A percentile compares a stretch with the other conserved stretches of the same genome.
These are phyloP conservation scores for Rhizophora apiculata DNA, from an alignment of 345 rosid genomes.

Conservation along the genomic window DNA sequence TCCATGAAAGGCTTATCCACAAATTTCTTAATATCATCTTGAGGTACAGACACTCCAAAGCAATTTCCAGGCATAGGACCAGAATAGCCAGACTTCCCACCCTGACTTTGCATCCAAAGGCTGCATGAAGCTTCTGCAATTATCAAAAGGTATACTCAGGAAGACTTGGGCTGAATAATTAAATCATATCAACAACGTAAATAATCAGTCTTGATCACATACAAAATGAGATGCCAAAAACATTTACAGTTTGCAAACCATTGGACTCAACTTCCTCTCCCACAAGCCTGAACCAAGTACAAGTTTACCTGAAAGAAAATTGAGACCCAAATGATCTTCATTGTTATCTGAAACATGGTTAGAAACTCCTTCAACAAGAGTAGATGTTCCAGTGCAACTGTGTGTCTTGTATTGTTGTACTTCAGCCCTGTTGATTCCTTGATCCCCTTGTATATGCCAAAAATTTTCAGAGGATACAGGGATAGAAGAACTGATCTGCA, in stretches of 20 bases:
- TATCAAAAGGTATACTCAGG: constrained; percentile 10
- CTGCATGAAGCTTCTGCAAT: constrained; percentile 41
- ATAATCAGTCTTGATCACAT: not conserved
- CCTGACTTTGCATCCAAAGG: constrained; percentile 23
- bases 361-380: constrained; percentile 36
- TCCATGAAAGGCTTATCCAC: constrained; percentile 18
- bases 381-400: constrained; percentile 44
- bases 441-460: constrained; percentile 34
- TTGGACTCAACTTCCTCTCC: constrained; percentile 26
- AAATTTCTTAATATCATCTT: constrained; percentile 12
- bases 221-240: not conserved
- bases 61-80: constrained; percentile 22
- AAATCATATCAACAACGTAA: not conserved
- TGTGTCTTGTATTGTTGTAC: constrained; percentile 40
- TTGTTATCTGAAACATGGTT: constrained; percentile 22
- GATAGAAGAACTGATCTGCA: constrained; percentile 31
- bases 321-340: constrained; percentile 24
- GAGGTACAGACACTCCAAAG: constrained; percentile 24
- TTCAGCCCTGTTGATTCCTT: constrained; percentile 27
- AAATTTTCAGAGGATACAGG: constrained; percentile 42
- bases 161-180: not conserved
- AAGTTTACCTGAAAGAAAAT: constrained; percentile 21
- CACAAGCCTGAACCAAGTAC: constrained; percentile 23
- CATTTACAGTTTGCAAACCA: constrained; percentile 30
- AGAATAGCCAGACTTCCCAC: constrained; percentile 12